Conservation (phyloP, 1,284 basidiomycete genomes). For the Ceratobasidium sp. region DNA sequence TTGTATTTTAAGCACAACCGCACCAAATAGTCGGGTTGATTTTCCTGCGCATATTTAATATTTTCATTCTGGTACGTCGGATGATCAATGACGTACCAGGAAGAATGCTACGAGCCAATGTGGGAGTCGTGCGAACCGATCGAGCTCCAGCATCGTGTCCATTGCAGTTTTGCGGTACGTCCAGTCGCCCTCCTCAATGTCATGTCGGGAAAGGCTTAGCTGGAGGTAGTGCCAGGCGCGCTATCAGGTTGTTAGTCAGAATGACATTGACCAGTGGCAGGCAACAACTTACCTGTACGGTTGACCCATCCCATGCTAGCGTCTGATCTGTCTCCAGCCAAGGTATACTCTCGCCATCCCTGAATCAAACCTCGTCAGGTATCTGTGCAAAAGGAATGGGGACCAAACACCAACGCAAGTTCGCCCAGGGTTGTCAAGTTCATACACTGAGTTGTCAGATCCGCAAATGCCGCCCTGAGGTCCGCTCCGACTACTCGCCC, state of each 20-base stretch:
- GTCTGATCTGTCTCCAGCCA: slow-evolving; percentile 48
- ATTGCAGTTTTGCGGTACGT: slow-evolving; percentile 81
- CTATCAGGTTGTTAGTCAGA: slow-evolving; percentile 61
- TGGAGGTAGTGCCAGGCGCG: slow-evolving; percentile 92
- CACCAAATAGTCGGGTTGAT: slow-evolving; percentile 84
- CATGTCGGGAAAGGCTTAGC: slow-evolving; percentile 81
- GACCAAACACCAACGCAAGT: slow-evolving; percentile 45
- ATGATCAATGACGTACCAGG: slow-evolving; percentile 64
- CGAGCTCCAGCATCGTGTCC: slow-evolving; percentile 79
- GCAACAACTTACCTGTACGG: slow-evolving; percentile 69
- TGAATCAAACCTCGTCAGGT: background rate
- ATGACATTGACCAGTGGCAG: slow-evolving; percentile 63
- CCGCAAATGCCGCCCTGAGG: slow-evolving; percentile 86
- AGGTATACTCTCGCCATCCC: slow-evolving; percentile 45
- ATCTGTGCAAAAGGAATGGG: background rate
- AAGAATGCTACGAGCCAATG: slow-evolving; percentile 84
- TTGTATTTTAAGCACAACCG: slow-evolving; percentile 81
- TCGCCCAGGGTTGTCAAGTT: slow-evolving; percentile 69
- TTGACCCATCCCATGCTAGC: slow-evolving; percentile 42
- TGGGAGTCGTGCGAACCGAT: slow-evolving; percentile 74
- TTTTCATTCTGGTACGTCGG: background rate
- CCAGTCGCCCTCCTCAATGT: slow-evolving; percentile 77
- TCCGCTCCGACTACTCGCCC: slow-evolving; percentile 85
- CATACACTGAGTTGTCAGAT: slow-evolving; percentile 83
- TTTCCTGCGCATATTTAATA: slow-evolving; percentile 63